Conservation (phyloP, 1,284 basidiomycete genomes). For the Ustilago esculenta region DNA sequence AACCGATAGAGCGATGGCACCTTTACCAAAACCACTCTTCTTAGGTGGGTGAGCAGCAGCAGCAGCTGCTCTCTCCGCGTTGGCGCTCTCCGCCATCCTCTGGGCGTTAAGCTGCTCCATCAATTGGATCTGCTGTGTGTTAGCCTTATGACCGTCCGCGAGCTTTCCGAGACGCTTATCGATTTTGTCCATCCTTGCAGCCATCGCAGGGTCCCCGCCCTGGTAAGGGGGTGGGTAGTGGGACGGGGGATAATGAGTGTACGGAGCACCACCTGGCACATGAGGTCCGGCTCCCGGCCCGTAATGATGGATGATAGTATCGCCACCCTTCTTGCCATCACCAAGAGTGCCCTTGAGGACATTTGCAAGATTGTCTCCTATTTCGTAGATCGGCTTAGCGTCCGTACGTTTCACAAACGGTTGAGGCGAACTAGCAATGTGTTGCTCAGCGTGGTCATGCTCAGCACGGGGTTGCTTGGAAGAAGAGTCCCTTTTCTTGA, state of each 20-base stretch:
- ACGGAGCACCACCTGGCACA: not conserved
- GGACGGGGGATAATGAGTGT: slow-evolving; percentile 6
- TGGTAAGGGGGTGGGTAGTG: not conserved
- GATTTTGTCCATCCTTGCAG: slow-evolving; percentile 2
- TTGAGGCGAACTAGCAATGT: not conserved
- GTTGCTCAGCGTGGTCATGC: slow-evolving; percentile 2
- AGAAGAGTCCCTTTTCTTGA: not conserved
- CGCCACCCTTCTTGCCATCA: not conserved
- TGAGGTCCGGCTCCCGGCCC: not conserved
- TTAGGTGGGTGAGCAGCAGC: not conserved
- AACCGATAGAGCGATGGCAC: not conserved
- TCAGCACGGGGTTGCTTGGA: not conserved
- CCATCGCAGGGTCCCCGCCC: slow-evolving; percentile 4
- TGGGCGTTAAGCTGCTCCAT: slow-evolving; percentile 24
- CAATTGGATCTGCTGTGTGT: slow-evolving; percentile 15
- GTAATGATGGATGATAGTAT: slow-evolving; percentile 5
- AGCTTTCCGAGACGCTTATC: not conserved
- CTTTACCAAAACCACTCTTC: slow-evolving; percentile 8
- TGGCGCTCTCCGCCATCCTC: slow-evolving; percentile 2
- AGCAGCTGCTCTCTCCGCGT: not conserved
- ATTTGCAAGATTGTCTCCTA: not conserved
- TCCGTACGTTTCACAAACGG: slow-evolving; percentile 5
- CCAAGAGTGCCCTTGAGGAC: not conserved
- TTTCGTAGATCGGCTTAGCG: not conserved
- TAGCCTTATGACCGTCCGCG: not conserved